Base-by-base conservation (phyloP, 2,329 filamentous ascomycete genomes). In the Botrytis tulipae region DNA sequence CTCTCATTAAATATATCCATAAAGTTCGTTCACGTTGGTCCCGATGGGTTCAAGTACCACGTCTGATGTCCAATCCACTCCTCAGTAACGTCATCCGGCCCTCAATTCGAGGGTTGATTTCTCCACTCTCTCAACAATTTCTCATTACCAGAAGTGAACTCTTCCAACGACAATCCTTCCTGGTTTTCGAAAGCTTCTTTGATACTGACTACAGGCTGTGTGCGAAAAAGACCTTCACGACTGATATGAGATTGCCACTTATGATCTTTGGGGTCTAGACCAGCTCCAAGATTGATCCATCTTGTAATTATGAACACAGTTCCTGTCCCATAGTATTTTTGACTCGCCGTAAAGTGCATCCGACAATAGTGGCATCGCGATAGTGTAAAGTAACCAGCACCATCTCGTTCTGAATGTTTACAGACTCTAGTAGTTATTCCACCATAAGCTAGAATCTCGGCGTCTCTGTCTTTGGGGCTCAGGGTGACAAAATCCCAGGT, bases 281-380 rank as follows among this genome's bases (percentile, higher is more conserved):
- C 75, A 35, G 74, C 57, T 44, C 71, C 74, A 44, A 76, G 61
- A 63, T 72, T 72, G 60, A 67, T 40, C 74, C 74, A 76, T 65
- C 46, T 75, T 42, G 74, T 74, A 35, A 70, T 29, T 51, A 68
- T 20, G 16, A 74, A 48, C 57, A 70, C 74, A 73, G 63, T 73
- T 12, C 73, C 73, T 71, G 68, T 25, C 57, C 75, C 73, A 70
- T 75, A 60, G 51, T 76, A 73, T 69, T 72, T 42, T 59, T n/a
- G 68, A 71, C 74, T 71, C 20, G 77, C 22, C 10, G n/a, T 54
- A 69, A 70, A 77, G 66, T 78, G 74, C 51, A 76, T 74, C 29
- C 54, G 71, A 73, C 74, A 76, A 59, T 73, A 46, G 51, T 10
- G 35, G 51, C 73, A 75, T 60, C 75, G 68, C 70, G 42, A 32